phyloP scores from a whole-genome alignment of 2,329 filamentous ascomycete species.

The Fusarium pininemorale region DNA sequence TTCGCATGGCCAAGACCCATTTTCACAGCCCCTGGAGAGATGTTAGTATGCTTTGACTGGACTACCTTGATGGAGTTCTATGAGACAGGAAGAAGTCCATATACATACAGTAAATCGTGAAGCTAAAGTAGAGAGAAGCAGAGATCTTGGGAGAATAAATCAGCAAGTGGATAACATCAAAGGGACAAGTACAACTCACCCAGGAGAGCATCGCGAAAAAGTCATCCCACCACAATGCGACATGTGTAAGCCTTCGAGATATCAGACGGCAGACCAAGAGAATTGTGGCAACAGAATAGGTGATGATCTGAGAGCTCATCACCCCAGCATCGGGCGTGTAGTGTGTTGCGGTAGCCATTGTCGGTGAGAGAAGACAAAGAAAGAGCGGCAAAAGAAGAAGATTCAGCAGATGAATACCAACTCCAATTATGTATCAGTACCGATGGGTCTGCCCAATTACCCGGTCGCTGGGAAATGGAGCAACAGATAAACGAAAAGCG shows the following conservation, averaged over 20 bases:
- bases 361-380: neutral
- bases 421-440: too few relatives aligned
- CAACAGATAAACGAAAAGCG: neutral
- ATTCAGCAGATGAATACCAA: neutral
- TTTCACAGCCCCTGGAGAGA: neutral
- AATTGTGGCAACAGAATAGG: slow-evolving; percentile 7
- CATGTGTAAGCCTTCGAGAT: slow-evolving; percentile 23
- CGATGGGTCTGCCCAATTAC: neutral
- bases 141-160: neutral
- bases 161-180: neutral
- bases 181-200: neutral
- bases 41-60: neutral
- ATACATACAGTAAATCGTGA: slow-evolving; percentile 22
- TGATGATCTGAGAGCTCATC: slow-evolving; percentile 19
- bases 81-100: neutral
- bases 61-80: too few relatives aligned
- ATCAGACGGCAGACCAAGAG: slow-evolving; percentile 15
- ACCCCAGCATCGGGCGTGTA: slow-evolving; percentile 21
- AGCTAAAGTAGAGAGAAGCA: slow-evolving; percentile 22
- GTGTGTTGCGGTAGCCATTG: neutral
- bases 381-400: neutral
- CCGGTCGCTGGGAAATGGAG: neutral
- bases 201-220: slow-evolving; percentile 20
- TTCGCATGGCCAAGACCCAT: slow-evolving; percentile 26
- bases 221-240: slow-evolving; percentile 23